phyloP scores from a whole-genome alignment of 495 filamentous ascomycete genomes.

The Jackrogersella multiformis region DNA sequence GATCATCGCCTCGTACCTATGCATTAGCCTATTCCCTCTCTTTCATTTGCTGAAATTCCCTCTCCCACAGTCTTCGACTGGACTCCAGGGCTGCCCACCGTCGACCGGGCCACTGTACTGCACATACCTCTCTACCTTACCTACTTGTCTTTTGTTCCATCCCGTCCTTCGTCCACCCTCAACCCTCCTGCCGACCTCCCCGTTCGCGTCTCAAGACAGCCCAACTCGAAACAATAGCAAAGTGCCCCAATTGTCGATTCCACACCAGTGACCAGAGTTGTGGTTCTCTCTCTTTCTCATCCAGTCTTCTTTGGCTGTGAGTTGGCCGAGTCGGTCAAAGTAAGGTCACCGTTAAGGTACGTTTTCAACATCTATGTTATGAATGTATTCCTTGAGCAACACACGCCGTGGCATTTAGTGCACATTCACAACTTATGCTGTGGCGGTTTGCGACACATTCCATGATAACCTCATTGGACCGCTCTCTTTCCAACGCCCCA shows the following conservation, averaged over 20 bases:
- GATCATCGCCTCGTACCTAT: constrained; percentile 32
- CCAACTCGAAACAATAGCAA: constrained; percentile 40
- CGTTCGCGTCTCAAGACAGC: constrained; percentile 39
- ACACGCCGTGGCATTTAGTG: constrained; percentile 20
- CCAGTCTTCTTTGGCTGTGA: constrained; percentile 35
- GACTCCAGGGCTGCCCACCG: constrained; percentile 28
- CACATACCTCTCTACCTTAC: not conserved
- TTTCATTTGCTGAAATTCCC: constrained; percentile 25
- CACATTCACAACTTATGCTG: constrained; percentile 26
- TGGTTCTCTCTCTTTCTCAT: constrained; percentile 30
- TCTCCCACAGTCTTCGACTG: constrained; percentile 14
- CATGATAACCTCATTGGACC: constrained; percentile 44
- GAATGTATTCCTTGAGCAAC: constrained; percentile 2
- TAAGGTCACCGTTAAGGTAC: constrained; percentile 22
- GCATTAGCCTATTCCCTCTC: constrained; percentile 39
- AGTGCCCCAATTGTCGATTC: constrained; percentile 29
- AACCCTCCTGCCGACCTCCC: constrained; percentile 23
- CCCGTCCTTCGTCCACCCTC: constrained; percentile 21
- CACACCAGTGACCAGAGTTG: constrained; percentile 19
- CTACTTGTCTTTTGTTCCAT: constrained; percentile 15
- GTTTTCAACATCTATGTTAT: constrained; percentile 16
- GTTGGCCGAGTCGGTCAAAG: constrained; percentile 18
- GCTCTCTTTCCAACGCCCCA: constrained; percentile 29
- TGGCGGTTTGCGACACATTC: constrained; percentile 42
- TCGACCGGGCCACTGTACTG: constrained; percentile 24